Percentiles rank a stretch among this genome's conserved stretches.
Evolutionary conservation across 225 moss, liverwort and hornwort species (phyloP).

Genomic region (Polytrichum formosum): DNA sequence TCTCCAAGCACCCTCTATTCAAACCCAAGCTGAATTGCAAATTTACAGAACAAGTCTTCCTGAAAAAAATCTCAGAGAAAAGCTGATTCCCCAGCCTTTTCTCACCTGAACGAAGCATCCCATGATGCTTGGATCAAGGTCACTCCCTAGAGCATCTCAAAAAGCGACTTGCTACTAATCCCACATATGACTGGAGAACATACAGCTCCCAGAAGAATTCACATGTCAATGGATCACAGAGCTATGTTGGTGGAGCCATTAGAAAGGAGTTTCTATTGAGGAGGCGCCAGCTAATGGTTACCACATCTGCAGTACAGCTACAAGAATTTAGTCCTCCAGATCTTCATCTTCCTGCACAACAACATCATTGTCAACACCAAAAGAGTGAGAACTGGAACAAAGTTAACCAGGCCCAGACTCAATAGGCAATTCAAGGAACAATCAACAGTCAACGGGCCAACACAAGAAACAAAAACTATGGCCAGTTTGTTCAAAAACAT

Average conservation of each 20-base stretch:
- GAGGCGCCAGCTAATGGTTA: conserved; percentile 29
- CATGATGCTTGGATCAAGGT: neutral
- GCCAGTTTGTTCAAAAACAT: neutral
- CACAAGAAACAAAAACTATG: neutral
- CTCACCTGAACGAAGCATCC: conserved; percentile 14
- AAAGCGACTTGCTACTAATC: conserved; percentile 8
- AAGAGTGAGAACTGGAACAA: no score
- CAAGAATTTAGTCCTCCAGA: conserved; percentile 41
- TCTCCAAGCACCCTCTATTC: conserved; percentile 44
- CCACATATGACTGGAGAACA: conserved; percentile 24
- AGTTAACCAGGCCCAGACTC: no score
- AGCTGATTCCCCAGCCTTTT: conserved; percentile 11
- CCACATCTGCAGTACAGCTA: conserved; percentile 5
- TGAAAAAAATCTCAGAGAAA: conserved; percentile 32
- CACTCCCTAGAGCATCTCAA: conserved; percentile 5
- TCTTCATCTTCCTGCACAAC: conserved; percentile 76
- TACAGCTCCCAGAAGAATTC: conserved; percentile 35
- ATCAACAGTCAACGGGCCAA: neutral
- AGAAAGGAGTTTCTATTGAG: conserved; percentile 3
- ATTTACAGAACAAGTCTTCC: conserved; percentile 89
- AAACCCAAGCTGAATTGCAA: conserved; percentile 65
- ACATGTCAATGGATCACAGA: conserved; percentile 19
- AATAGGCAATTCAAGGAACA: no score
- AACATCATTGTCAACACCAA: neutral
- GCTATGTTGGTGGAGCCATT: conserved; percentile 23